Percentiles rank a stretch among this genome's conserved stretches.
phyloP scores from a whole-genome alignment of 257 asterid genomes.

The Fraxinus americana region DNA sequence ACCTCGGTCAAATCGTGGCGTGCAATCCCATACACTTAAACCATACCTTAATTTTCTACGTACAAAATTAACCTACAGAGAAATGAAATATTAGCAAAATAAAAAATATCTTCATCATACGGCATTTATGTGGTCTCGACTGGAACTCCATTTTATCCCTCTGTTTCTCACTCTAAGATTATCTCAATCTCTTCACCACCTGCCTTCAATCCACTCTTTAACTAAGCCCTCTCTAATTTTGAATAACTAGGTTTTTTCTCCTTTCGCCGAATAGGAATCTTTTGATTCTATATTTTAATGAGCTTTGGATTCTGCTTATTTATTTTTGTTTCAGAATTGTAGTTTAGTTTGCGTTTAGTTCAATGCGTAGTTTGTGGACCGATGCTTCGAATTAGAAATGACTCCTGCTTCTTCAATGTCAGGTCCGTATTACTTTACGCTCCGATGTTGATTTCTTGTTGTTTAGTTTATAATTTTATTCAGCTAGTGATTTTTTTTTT shows the following conservation, averaged over 20 bases:
- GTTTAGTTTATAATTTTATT: constrained; percentile 13
- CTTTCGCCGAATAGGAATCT: neutral
- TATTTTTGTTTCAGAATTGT: constrained; percentile 27
- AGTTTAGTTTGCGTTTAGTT: constrained; percentile 31
- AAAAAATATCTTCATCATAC: constrained; percentile 36
- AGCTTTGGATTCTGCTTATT: constrained; percentile 25
- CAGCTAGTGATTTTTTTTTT: constrained; percentile 14
- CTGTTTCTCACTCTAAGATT: constrained; percentile 25
- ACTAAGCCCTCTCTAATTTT: constrained; percentile 14
- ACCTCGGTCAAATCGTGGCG: neutral
- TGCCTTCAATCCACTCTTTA: constrained; percentile 6
- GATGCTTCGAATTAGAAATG: constrained; percentile 78
- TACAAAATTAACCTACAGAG: neutral
- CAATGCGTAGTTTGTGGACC: constrained; percentile 42
- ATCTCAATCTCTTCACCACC: constrained; percentile 26
- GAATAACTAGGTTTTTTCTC: neutral
- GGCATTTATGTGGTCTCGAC: constrained; percentile 59
- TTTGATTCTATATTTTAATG: neutral
- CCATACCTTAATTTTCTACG: neutral
- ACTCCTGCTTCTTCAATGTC: constrained; percentile 73
- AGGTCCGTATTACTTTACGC: constrained; percentile 38
- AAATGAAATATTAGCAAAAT: constrained; percentile 4
- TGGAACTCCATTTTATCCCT: constrained; percentile 47
- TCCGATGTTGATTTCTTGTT: constrained; percentile 5
- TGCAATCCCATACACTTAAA: neutral